Evolutionary conservation across 306 rosid species (phyloP).

Genomic region (Rosa lucieae): DNA sequence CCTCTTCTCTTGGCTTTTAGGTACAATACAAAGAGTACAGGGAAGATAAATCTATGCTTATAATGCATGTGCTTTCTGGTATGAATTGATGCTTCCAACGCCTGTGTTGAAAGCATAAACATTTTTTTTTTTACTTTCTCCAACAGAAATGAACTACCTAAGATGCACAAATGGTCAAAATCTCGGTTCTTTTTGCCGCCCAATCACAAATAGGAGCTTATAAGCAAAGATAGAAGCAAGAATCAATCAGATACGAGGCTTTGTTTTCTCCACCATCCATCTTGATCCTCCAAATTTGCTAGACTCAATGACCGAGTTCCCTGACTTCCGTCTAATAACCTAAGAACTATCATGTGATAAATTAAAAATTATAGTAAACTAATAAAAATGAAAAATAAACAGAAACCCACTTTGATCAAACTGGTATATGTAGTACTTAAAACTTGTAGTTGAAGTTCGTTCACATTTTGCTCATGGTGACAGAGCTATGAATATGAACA

Average conservation of each 20-base stretch:
- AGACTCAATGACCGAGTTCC: background rate
- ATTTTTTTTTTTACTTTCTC: background rate
- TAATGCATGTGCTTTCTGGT: background rate
- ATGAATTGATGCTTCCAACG: background rate
- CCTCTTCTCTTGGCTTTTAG: background rate
- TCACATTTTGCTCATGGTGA: slow-evolving; percentile 3
- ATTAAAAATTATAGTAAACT: background rate
- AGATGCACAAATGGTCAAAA: background rate
- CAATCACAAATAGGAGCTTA: background rate
- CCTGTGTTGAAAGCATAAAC: background rate
- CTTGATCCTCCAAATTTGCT: background rate
- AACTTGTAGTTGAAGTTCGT: slow-evolving; percentile 10
- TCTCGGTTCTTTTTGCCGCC: background rate
- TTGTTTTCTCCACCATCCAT: background rate
- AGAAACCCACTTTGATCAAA: background rate
- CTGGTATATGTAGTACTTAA: slow-evolving; percentile 10
- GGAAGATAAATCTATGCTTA: background rate
- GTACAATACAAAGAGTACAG: background rate
- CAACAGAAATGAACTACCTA: background rate
- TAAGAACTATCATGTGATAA: background rate
- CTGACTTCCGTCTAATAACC: background rate
- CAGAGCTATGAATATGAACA: slow-evolving; percentile 15
- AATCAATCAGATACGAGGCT: background rate
- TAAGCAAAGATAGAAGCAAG: background rate
- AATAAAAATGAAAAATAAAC: background rate